Evolutionary conservation across 2,329 filamentous ascomycete genomes (phyloP).

Genomic region (Sporothrix humicola): DNA sequence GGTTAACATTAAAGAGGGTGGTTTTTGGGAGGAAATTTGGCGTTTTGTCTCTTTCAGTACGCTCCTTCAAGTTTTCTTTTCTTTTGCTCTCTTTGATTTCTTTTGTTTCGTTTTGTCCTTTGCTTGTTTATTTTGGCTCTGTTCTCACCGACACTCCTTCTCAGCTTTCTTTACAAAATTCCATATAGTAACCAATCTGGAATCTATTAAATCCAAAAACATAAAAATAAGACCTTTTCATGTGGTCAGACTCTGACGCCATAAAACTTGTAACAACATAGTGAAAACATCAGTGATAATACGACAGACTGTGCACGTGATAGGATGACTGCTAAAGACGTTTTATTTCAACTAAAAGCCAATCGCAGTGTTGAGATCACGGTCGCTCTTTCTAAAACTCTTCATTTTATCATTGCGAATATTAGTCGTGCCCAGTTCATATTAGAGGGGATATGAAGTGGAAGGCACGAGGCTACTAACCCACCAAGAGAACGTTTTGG

Average conservation of each 20-base stretch:
- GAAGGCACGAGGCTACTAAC: no score
- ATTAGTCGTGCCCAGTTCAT: no score
- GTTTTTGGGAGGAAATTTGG: not conserved
- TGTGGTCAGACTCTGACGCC: not conserved
- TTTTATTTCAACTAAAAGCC: no score
- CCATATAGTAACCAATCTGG: slow-evolving; percentile 18
- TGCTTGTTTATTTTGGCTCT: slow-evolving; percentile 11
- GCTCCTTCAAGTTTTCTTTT: not conserved
- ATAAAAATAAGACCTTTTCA: not conserved
- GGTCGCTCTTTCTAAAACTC: no score
- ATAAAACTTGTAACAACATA: no score
- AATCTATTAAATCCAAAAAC: slow-evolving; percentile 3
- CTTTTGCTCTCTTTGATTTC: slow-evolving; percentile 14
- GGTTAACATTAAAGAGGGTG: not conserved
- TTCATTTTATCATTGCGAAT: no score
- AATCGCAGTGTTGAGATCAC: no score
- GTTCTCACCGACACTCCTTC: slow-evolving; percentile 6
- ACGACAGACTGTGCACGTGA: not conserved
- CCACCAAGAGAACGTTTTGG: no score
- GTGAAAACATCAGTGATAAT: no score
- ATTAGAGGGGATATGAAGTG: no score
- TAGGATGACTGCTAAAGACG: not conserved
- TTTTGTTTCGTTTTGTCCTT: slow-evolving; percentile 4
- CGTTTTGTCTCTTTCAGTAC: slow-evolving; percentile 14
- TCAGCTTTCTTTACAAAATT: slow-evolving; percentile 8